A percentile compares a stretch with the other conserved stretches of the same genome.
These are phyloP conservation scores for Taiwanofungus camphoratus DNA, from an alignment of 1,284 basidiomycete genomes.

Conservation along the genomic window DNA sequence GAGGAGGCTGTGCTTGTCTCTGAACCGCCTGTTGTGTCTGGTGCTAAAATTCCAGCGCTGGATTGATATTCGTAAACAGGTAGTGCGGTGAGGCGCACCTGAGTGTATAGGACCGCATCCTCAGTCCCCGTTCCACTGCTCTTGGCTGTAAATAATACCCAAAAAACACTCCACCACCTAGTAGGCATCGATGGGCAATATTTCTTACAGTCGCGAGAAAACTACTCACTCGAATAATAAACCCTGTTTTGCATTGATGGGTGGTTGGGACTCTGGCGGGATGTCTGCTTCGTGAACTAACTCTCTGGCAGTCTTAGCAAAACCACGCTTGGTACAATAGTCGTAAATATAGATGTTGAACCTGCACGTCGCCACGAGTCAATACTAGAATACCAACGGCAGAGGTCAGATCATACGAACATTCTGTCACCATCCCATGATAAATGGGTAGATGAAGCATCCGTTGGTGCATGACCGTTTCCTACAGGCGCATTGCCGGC, in stretches of 20 bases:
- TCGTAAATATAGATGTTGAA: constrained; percentile 84
- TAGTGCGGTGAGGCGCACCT: constrained; percentile 39
- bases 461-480: constrained; percentile 3
- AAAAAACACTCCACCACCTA: constrained; percentile 86
- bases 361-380: constrained; percentile 35
- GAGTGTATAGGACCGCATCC: constrained; percentile 65
- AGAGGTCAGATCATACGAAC: constrained; percentile 25
- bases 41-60: constrained; percentile 20
- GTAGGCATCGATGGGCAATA: too few species aligned
- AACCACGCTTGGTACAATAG: constrained; percentile 76
- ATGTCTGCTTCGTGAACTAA: constrained; percentile 61
- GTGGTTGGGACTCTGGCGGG: constrained; percentile 51
- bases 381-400: not conserved
- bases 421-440: constrained; percentile 57
- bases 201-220: constrained; percentile 3
- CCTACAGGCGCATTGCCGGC: constrained; percentile 14
- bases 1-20: constrained; percentile 21
- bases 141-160: constrained; percentile 76
- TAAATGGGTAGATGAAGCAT: constrained; percentile 14
- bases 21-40: constrained; percentile 31
- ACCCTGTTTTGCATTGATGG: constrained; percentile 77
- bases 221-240: constrained; percentile 70
- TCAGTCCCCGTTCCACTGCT: constrained; percentile 55
- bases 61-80: not conserved
- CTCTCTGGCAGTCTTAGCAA: constrained; percentile 59